Conservation (phyloP, 106 monocot genomes). For the Agapanthus africanus region DNA sequence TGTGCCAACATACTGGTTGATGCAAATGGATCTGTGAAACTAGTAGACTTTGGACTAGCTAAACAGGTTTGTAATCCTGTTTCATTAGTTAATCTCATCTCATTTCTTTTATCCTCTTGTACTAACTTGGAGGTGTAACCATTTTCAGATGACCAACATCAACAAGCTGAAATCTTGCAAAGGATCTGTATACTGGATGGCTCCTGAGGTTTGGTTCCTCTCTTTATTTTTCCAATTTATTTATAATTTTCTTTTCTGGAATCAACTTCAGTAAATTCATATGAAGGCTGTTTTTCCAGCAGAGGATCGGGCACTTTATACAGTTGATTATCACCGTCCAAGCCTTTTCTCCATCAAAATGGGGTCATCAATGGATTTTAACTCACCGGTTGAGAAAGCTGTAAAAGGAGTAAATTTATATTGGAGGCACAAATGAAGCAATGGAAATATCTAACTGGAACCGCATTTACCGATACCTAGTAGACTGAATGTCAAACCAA, state of each 20-base stretch:
- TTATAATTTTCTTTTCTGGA: no score
- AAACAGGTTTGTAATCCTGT: slow-evolving; percentile 75
- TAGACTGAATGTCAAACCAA: neutral
- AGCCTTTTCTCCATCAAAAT: neutral
- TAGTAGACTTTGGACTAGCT: slow-evolving; percentile 96
- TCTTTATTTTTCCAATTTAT: slow-evolving; percentile 2
- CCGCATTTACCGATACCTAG: neutral
- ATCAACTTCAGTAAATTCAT: neutral
- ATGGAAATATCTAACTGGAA: neutral
- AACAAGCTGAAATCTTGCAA: slow-evolving; percentile 82
- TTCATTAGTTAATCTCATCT: no score
- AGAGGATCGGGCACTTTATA: neutral
- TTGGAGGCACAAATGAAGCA: neutral
- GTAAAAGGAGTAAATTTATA: neutral
- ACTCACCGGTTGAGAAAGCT: neutral
- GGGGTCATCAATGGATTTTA: neutral
- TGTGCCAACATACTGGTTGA: slow-evolving; percentile 95
- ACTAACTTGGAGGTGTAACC: no score
- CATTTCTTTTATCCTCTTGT: slow-evolving; percentile 1
- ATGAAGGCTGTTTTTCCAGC: neutral
- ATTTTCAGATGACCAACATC: slow-evolving; percentile 64
- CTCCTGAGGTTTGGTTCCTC: slow-evolving; percentile 71
- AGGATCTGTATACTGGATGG: slow-evolving; percentile 99
- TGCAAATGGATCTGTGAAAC: slow-evolving; percentile 87
- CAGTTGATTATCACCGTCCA: neutral